Percentiles rank a stretch among this genome's conserved stretches.
Evolutionary conservation across 768 basidiomycete species (phyloP).

Genomic region (Psilocybe sp.): DNA sequence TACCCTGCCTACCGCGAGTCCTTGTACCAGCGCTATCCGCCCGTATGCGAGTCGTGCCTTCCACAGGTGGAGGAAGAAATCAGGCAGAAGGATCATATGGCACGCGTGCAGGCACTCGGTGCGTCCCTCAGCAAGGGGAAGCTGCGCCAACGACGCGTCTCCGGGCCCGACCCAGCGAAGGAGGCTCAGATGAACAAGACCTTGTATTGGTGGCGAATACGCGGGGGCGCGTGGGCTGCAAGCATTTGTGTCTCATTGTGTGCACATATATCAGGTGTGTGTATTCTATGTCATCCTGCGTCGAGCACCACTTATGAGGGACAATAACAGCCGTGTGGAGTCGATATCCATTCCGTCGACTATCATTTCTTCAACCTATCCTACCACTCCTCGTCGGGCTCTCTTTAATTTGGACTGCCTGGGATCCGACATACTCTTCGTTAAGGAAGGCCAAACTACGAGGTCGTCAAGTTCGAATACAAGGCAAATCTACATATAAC

Average conservation of each 20-base stretch:
- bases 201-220: slow-evolving; percentile 61
- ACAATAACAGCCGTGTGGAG: slow-evolving; percentile 28
- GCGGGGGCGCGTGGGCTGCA: slow-evolving; percentile 57
- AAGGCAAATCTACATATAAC: slow-evolving; percentile 61
- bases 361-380: slow-evolving; percentile 29
- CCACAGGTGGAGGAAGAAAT: slow-evolving; percentile 85
- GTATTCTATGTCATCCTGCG: slow-evolving; percentile 21
- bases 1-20: slow-evolving; percentile 73
- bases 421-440: slow-evolving; percentile 81
- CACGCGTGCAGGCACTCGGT: slow-evolving; percentile 72
- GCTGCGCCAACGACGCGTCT: slow-evolving; percentile 49
- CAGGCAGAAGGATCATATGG: slow-evolving; percentile 75
- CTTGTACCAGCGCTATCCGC: slow-evolving; percentile 81
- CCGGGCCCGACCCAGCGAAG: slow-evolving; percentile 35
- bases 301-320: too few relatives aligned
- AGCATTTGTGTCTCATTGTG: slow-evolving; percentile 13
- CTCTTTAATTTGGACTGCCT: slow-evolving; percentile 77
- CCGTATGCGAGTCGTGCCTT: slow-evolving; percentile 73
- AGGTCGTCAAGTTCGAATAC: slow-evolving; percentile 67
- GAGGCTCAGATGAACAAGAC: slow-evolving; percentile 44
- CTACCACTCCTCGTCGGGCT: slow-evolving; percentile 50
- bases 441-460: slow-evolving; percentile 60
- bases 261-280: slow-evolving; percentile 19
- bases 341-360: slow-evolving; percentile 22
- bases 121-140: slow-evolving; percentile 70